Conservation (phyloP, 2,329 filamentous ascomycete genomes). For the Drechslera avenae region DNA sequence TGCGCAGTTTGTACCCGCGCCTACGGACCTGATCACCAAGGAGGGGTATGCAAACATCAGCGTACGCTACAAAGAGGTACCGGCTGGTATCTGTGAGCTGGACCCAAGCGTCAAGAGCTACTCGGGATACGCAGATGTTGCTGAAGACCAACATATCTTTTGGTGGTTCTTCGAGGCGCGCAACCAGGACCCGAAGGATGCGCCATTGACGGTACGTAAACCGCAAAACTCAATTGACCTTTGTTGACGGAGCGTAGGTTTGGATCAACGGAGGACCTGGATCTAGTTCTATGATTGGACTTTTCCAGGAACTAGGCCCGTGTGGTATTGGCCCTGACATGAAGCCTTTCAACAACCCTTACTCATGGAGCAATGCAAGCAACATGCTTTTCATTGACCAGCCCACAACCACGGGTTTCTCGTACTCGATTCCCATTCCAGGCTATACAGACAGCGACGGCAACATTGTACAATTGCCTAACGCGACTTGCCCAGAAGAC, state of each 20-base stretch:
- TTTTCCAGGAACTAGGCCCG: conserved; percentile 59
- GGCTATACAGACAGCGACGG: conserved; percentile 43
- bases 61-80: conserved; percentile 64
- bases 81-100: conserved; percentile 60
- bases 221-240: background rate
- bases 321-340: conserved; percentile 56
- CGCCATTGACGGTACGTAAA: conserved; percentile 58
- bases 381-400: conserved; percentile 76
- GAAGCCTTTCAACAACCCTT: conserved; percentile 63
- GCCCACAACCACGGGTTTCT: conserved; percentile 64
- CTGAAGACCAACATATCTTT: conserved; percentile 59
- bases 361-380: conserved; percentile 66
- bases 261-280: conserved; percentile 66
- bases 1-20: conserved; percentile 54
- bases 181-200: conserved; percentile 55
- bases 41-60: conserved; percentile 55
- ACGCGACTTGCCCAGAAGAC: conserved; percentile 58
- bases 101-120: conserved; percentile 62
- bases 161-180: conserved; percentile 64
- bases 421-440: conserved; percentile 56
- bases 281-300: conserved; percentile 61
- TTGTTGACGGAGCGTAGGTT: background rate
- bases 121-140: conserved; percentile 61
- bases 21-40: conserved; percentile 51
- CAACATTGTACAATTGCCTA: conserved; percentile 53